Conservation (phyloP, 2,329 filamentous ascomycete genomes). For the Claviceps sp. region DNA sequence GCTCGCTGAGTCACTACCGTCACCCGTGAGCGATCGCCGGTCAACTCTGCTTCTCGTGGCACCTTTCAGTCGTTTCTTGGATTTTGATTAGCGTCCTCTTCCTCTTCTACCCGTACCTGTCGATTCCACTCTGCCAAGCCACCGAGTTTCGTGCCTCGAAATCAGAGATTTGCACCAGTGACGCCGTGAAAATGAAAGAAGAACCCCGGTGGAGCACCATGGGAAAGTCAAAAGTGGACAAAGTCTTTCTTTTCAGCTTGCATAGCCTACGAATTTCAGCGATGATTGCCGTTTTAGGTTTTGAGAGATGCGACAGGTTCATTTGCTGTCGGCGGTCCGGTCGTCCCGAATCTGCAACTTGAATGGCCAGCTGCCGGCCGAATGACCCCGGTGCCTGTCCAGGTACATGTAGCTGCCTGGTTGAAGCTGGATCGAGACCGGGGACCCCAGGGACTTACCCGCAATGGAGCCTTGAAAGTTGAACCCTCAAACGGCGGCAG, state of each 20-base stretch:
- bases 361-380: too few species aligned
- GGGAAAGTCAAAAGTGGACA: not conserved
- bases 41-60: not conserved
- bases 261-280: not conserved
- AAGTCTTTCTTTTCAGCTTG: not conserved
- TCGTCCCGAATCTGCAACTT: too few species aligned
- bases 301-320: not conserved
- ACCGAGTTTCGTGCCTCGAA: not conserved
- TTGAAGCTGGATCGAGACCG: too few species aligned
- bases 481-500: too few species aligned
- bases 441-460: too few species aligned
- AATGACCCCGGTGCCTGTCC: too few species aligned
- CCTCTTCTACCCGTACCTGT: not conserved
- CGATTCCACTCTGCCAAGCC: not conserved
- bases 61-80: not conserved
- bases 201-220: not conserved
- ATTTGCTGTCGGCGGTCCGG: too few species aligned
- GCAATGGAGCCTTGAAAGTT: too few species aligned
- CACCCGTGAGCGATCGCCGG: not conserved
- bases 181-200: not conserved
- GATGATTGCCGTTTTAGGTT: not conserved
- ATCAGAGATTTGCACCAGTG: not conserved
- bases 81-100: not conserved
- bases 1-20: not conserved
- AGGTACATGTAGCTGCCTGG: too few species aligned